These are phyloP conservation scores for Mrakia gelida DNA, from an alignment of 768 basidiomycete genomes.

Conservation along the genomic window DNA sequence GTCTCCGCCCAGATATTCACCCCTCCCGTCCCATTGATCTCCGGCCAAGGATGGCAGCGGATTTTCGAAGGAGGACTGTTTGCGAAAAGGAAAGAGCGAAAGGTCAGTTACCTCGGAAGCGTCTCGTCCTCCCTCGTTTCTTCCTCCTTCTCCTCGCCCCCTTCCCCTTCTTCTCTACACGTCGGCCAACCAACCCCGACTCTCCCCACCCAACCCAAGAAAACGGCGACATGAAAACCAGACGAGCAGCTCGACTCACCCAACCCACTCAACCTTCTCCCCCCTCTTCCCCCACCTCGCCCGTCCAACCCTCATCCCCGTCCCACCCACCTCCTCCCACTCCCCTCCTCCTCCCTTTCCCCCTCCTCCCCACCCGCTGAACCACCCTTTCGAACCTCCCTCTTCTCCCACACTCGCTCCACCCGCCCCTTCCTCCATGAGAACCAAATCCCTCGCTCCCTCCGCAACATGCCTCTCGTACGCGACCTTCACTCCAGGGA, in stretches of 20 bases:
- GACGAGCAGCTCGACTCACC: too few relatives aligned
- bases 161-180: not conserved
- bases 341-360: not conserved
- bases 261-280: constrained; percentile 14
- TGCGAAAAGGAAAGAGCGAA: not conserved
- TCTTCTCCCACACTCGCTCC: not conserved
- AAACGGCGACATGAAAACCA: too few relatives aligned
- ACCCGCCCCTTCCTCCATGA: not conserved
- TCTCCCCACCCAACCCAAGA: too few relatives aligned
- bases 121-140: too few relatives aligned
- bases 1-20: constrained; percentile 31
- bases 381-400: not conserved
- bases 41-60: constrained; percentile 33
- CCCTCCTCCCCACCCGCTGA: not conserved
- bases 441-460: constrained; percentile 17
- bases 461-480: constrained; percentile 31
- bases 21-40: constrained; percentile 16
- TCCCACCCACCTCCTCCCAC: constrained; percentile 8
- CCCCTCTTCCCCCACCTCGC: not conserved
- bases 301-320: not conserved
- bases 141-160: not conserved
- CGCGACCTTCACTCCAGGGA: constrained; percentile 27
- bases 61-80: constrained; percentile 24
- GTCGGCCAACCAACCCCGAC: too few relatives aligned
- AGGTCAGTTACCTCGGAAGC: not conserved